Evolutionary conservation across 805 yeast genomes (phyloP).

Genomic region (Candida boleticola): DNA sequence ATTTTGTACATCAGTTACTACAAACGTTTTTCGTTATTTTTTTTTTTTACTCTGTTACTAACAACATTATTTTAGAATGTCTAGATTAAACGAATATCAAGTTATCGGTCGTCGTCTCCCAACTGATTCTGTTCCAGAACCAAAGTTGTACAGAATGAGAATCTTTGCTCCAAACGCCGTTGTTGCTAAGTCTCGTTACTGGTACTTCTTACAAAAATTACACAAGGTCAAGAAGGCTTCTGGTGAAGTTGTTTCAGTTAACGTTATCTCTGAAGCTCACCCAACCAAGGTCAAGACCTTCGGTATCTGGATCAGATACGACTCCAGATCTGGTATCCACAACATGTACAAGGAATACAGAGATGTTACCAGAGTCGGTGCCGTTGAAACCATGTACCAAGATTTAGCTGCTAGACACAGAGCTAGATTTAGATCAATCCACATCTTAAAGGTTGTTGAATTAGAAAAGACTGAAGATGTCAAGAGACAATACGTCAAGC

Average conservation of each 20-base stretch:
- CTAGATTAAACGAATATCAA: conserved; percentile 98
- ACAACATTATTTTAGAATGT: conserved; percentile 45
- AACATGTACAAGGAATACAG: conserved; percentile 99
- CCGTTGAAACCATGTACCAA: conserved; percentile 97
- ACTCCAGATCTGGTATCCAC: conserved; percentile 99
- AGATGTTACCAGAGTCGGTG: conserved; percentile 98
- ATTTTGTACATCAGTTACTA: too few species aligned
- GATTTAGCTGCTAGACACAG: conserved; percentile 99
- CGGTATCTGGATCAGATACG: conserved; percentile 99
- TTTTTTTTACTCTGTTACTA: conserved; percentile 16
- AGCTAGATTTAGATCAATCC: conserved; percentile 99
- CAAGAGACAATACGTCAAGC: conserved; percentile 98
- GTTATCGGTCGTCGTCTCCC: conserved; percentile 99
- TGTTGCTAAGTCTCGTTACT: conserved; percentile 99
- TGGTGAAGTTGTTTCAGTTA: conserved; percentile 97
- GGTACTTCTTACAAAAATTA: conserved; percentile 99
- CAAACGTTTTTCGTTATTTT: neutral
- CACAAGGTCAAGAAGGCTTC: conserved; percentile 99
- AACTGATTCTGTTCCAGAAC: conserved; percentile 98
- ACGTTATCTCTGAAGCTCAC: conserved; percentile 87
- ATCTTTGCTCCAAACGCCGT: conserved; percentile 98
- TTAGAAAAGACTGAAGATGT: conserved; percentile 96
- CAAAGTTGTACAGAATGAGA: conserved; percentile 99
- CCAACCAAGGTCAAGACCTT: conserved; percentile 99
- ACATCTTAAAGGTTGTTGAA: conserved; percentile 99